Conservation (phyloP, 169 alveolate genomes). For the Besnoitia besnoiti region DNA sequence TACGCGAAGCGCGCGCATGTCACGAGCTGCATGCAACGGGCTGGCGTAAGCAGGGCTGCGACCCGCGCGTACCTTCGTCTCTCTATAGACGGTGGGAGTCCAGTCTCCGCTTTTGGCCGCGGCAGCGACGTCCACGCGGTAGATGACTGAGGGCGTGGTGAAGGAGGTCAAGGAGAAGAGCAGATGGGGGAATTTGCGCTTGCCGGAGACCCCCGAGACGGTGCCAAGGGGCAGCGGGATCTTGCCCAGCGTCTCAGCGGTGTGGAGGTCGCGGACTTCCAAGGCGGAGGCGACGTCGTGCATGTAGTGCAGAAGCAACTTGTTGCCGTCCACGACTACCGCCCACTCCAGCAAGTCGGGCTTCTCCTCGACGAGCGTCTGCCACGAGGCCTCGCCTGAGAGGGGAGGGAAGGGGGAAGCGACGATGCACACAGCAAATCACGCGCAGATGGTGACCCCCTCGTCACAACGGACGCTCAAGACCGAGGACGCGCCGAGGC, state of each 20-base stretch:
- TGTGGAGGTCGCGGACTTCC: slow-evolving; percentile 33
- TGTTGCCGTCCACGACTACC: slow-evolving; percentile 8
- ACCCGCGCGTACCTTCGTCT: slow-evolving; percentile 17
- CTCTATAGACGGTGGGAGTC: not conserved
- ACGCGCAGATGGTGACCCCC: too few species aligned
- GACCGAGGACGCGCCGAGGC: too few species aligned
- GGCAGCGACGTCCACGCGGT: slow-evolving; percentile 30
- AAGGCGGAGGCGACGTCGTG: slow-evolving; percentile 46
- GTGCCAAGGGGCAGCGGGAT: slow-evolving; percentile 50
- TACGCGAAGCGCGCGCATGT: too few species aligned
- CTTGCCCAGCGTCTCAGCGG: not conserved
- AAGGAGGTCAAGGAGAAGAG: slow-evolving; percentile 55
- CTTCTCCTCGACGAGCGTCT: slow-evolving; percentile 44
- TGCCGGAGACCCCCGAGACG: slow-evolving; percentile 42
- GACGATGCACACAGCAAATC: too few species aligned
- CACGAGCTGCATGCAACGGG: too few species aligned
- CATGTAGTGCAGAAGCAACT: slow-evolving; percentile 47
- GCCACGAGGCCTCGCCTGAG: not conserved
- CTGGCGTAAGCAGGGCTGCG: too few species aligned
- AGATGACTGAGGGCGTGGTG: slow-evolving; percentile 32
- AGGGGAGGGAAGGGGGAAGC: too few species aligned
- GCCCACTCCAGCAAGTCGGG: slow-evolving; percentile 18
- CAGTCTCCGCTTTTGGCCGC: slow-evolving; percentile 33
- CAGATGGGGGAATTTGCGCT: slow-evolving; percentile 37
- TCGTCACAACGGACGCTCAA: too few species aligned